Evolutionary conservation across 2,329 filamentous ascomycete genomes (phyloP).

Genomic region (Aspergillus glaucus): DNA sequence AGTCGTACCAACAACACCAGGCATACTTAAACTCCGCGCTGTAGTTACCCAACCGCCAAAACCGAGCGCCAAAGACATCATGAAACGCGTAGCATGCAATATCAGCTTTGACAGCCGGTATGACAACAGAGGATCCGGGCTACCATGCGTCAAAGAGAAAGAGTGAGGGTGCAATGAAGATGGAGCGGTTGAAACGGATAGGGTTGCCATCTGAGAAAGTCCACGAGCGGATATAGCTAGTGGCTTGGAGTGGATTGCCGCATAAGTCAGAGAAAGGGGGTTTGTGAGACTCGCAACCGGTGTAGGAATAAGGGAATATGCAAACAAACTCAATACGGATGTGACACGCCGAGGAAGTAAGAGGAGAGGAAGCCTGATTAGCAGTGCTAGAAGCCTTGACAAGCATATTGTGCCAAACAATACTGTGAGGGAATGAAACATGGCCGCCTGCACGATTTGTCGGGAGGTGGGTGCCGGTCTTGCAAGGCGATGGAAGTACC

Average conservation of each 20-base stretch:
- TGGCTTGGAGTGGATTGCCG: slow-evolving; percentile 84
- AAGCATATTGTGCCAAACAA: slow-evolving; percentile 90
- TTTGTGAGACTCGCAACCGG: slow-evolving; percentile 83
- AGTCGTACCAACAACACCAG: slow-evolving; percentile 42
- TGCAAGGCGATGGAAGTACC: slow-evolving; percentile 94
- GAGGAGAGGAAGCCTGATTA: slow-evolving; percentile 78
- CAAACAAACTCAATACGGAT: slow-evolving; percentile 61
- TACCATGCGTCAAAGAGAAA: slow-evolving; percentile 35
- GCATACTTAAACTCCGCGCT: slow-evolving; percentile 66
- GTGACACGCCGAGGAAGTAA: slow-evolving; percentile 72
- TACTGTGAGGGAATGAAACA: slow-evolving; percentile 74
- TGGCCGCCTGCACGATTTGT: slow-evolving; percentile 75
- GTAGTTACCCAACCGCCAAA: slow-evolving; percentile 97
- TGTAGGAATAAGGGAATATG: slow-evolving; percentile 75
- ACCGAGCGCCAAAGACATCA: slow-evolving; percentile 83
- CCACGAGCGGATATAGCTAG: slow-evolving; percentile 71
- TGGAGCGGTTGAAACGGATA: slow-evolving; percentile 62
- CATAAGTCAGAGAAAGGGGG: slow-evolving; percentile 84
- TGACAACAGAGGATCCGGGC: slow-evolving; percentile 59
- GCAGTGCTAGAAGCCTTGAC: slow-evolving; percentile 71
- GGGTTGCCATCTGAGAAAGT: slow-evolving; percentile 73
- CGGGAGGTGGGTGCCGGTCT: slow-evolving; percentile 69
- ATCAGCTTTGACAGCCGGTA: slow-evolving; percentile 89
- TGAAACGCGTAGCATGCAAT: slow-evolving; percentile 80
- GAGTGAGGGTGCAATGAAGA: slow-evolving; percentile 52